Conservation (phyloP, 352 stramenopile species). For the Phytopythium ostracodes region DNA sequence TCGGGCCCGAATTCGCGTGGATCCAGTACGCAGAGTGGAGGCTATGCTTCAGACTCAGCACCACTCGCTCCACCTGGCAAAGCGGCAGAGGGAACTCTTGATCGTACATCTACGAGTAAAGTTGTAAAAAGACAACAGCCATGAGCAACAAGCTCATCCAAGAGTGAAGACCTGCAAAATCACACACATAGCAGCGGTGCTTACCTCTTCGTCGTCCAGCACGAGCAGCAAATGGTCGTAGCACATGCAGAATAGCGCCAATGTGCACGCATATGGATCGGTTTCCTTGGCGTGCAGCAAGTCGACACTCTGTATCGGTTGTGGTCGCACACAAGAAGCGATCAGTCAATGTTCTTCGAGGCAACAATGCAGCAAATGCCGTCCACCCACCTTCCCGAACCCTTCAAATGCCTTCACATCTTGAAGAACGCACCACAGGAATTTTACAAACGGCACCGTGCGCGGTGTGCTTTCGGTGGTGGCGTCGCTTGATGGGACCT, state of each 20-base stretch:
- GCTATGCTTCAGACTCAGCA: constrained; percentile 50
- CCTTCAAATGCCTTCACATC: constrained; percentile 50
- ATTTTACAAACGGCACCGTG: constrained; percentile 34
- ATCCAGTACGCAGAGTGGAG: constrained; percentile 57
- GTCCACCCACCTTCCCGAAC: constrained; percentile 33
- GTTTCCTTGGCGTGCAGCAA: constrained; percentile 31
- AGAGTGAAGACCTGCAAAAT: not conserved
- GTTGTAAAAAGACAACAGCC: not conserved
- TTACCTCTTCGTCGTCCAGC: constrained; percentile 68
- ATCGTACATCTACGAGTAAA: constrained; percentile 49
- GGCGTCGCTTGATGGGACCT: constrained; percentile 10
- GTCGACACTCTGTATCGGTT: constrained; percentile 30
- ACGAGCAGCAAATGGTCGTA: constrained; percentile 68
- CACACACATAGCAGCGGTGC: not conserved
- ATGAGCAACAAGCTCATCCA: not conserved
- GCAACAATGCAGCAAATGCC: not conserved
- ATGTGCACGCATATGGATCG: constrained; percentile 42
- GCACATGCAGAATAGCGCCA: constrained; percentile 51
- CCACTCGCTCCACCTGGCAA: constrained; percentile 59
- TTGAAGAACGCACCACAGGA: constrained; percentile 63
- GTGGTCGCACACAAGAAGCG: constrained; percentile 15
- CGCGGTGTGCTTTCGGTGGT: constrained; percentile 2
- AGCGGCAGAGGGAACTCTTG: constrained; percentile 59
- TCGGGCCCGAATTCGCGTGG: constrained; percentile 24
- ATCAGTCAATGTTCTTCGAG: not conserved